Base-by-base conservation (phyloP, 176 grass and related monocot species). In the Echinochloa phyllopogon region DNA sequence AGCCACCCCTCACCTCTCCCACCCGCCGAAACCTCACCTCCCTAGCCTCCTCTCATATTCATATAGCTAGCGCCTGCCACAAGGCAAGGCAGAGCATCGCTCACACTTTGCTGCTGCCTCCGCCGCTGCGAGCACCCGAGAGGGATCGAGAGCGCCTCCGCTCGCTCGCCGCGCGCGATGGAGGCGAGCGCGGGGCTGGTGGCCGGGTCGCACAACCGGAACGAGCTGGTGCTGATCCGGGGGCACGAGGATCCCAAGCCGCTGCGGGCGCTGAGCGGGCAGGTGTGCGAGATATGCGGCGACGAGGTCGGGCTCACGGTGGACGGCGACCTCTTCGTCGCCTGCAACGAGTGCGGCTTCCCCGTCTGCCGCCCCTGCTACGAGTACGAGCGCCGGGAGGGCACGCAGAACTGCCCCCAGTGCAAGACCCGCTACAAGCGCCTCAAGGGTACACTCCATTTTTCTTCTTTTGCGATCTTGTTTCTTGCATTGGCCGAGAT, bases 351-450 rank as follows among this genome's bases (percentile, higher is more conserved):
- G 91, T 99, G 97, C 63, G 97, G 97, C 20, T 96, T 99, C 87
- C 97, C 96, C 3, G 97, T 96, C 17, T 99, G 97, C 92, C 89
- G 97, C 43, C 94, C 94, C 5, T 96, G 97, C 92, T 99, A 99
- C 72, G 97, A 99, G 86, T 99, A 99, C 48, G 97, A 99, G 90
- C 88, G 97, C 51, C 81, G 96, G 24, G 96, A 99, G 81, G 96
- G 96, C 66, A 99, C 96, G 37, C 96, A 99, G 86, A 80, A 92
- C 66, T 99, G 96, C 63, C 96, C 97, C 3, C 97, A 96, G 79
- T 99, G 97, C 94, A 94, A 91, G 86, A 99, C 97, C n/a, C 93
- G 96, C 10, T 99, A 99, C 94, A 99, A 96, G 87, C 93, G 96
- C 21, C 86, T 96, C 87, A 99, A 99, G 82, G 96, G 94, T 93